Base-by-base conservation (phyloP, 2,329 filamentous ascomycete genomes). In the Conoideocrella luteorostrata region DNA sequence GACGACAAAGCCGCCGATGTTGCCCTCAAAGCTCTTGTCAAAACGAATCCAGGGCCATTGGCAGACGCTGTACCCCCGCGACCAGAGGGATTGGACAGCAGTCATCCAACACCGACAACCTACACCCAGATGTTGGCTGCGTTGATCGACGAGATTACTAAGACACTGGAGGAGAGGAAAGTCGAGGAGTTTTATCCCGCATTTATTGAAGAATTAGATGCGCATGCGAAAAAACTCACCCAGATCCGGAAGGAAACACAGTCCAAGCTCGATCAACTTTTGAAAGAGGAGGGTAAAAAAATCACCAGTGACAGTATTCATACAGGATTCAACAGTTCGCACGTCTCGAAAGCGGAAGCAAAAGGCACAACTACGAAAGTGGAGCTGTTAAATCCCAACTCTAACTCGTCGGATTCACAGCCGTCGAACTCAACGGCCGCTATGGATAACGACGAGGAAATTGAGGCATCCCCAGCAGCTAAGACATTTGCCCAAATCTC, bases 41-140 rank as follows among this genome's bases (percentile, higher is more conserved):
- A 95, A 65, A 84, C 80, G 28, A 82, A 84, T 7, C 78, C 78
- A 44, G 78, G 84, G 50, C 75, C 82, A 36, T 78, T 84, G 46
- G 86, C 94, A 56, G 80, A 88, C 59, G 79, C 80, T 49, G 86
- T 88, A 4, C 82, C 86, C 7, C 74, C 78, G 39, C 74, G 86
- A 20, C 90, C 90, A 2, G 83, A 82, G 52, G 89, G 87, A 37
- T 84, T 96, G 22, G 84, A 94, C 59, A 74, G 76, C 33, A 75
- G 88, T 43, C 81, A 84, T 54, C 78, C 85, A 61, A 81, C 75
- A 57, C 80, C 87, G 55, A 88, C 87, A 1, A 85, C 83, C 12
- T 98, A 95, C 61, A 93, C 88, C 30, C 88, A 94, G 71, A 98
- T 98, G 93, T 90, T 98, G 85, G 87, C 87, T n/a, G 81, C 84